Conservation (phyloP, 140 eudicot genomes). For the Senecio squalidus region DNA sequence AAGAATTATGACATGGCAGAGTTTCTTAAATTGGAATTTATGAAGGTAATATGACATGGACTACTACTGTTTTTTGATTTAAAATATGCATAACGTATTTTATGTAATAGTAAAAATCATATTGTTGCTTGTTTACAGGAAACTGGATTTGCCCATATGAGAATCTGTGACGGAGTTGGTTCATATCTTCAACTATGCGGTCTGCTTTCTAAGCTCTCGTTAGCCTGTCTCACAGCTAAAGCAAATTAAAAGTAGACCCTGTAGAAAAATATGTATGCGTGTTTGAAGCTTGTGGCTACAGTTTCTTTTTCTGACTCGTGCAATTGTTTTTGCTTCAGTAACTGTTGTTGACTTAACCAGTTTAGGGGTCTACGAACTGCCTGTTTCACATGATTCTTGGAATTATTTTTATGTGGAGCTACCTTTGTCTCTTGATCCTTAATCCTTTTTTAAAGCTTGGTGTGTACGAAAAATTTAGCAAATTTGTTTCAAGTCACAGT, state of each 20-base stretch:
- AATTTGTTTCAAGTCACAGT: neutral
- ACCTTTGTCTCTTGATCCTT: neutral
- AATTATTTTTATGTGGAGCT: neutral
- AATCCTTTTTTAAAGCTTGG: neutral
- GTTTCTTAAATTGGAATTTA: conserved; percentile 83
- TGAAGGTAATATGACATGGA: conserved; percentile 63
- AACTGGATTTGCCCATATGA: conserved; percentile 99
- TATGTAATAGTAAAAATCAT: neutral
- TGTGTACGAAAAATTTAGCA: neutral
- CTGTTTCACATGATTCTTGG: neutral
- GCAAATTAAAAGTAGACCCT: conserved; percentile 35
- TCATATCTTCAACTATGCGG: conserved; percentile 97
- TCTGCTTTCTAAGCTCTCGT: conserved; percentile 71
- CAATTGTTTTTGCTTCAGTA: neutral
- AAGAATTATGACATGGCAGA: conserved; percentile 98
- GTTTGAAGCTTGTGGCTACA: neutral
- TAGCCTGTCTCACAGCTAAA: conserved; percentile 78
- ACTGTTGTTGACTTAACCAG: neutral
- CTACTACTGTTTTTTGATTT: neutral
- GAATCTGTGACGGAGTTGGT: conserved; percentile 98
- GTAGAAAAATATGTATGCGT: conserved; percentile 6
- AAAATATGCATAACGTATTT: neutral
- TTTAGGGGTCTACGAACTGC: neutral
- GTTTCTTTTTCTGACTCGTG: neutral
- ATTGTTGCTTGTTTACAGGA: conserved; percentile 38